phyloP scores from a whole-genome alignment of 2,329 filamentous ascomycete genomes.

The Plectosphaerella cucumerina region DNA sequence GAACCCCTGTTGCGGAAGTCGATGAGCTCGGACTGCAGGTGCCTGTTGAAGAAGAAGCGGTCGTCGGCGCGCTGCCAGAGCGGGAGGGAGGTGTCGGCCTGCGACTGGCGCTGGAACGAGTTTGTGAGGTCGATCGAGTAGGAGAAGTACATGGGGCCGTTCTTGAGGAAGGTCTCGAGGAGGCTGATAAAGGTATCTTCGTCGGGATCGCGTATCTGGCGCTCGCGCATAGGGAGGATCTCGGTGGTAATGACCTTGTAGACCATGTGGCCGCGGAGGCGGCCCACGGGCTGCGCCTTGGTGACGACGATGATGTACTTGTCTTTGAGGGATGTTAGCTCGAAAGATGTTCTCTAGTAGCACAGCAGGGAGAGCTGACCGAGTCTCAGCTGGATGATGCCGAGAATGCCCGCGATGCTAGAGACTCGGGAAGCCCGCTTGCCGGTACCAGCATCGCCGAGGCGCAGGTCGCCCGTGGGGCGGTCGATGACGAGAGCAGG shows the following conservation, averaged over 20 bases:
- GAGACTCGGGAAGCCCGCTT: conserved; percentile 73
- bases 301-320: conserved; percentile 97
- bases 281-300: conserved; percentile 85
- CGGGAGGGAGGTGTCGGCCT: conserved; percentile 65
- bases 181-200: conserved; percentile 87
- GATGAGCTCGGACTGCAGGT: conserved; percentile 86
- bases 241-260: conserved; percentile 91
- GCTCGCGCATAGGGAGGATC: conserved; percentile 89
- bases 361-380: conserved; percentile 48
- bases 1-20: conserved; percentile 69
- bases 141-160: conserved; percentile 93
- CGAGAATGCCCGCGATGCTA: conserved; percentile 91
- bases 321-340: conserved; percentile 43
- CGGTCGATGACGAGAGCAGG: conserved; percentile 86
- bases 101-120: conserved; percentile 89
- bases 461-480: conserved; percentile 83
- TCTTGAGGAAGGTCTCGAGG: conserved; percentile 76
- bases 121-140: conserved; percentile 97
- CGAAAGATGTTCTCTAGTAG: neutral
- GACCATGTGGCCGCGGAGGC: conserved; percentile 91
- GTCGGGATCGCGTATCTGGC: conserved; percentile 84
- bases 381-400: conserved; percentile 87
- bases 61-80: conserved; percentile 93
- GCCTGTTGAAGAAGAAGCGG: conserved; percentile 98
- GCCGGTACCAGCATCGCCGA: conserved; percentile 74